Evolutionary conservation across 345 rosid genomes (phyloP), one percentile per base, ranked within the genome.

Genomic region (Carallia brachiata): DNA sequence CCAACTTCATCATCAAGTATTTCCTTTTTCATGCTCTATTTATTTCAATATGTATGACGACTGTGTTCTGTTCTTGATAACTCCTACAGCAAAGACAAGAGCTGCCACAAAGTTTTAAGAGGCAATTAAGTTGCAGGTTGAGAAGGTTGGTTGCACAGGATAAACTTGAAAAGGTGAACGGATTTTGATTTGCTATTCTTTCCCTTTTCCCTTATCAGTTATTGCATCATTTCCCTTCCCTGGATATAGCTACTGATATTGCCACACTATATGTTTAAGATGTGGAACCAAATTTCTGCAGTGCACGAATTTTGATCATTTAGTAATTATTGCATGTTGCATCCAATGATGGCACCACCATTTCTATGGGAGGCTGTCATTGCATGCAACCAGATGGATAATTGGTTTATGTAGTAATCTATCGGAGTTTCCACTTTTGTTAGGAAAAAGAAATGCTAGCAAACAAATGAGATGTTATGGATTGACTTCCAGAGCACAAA

Each of bases 111-210:
- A 88, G 83, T 70, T 89, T 89, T 78, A 89, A 86, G 82, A 91
- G 87, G 84, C 74, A 67, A 70, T 86, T 93, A 66, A 78, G 84
- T 72, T 74, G 96, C 72, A 88, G 86, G 84, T 79, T 91, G 84
- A 87, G 96, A 83, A 87, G 94, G 80, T 84, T 93, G 75, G 94
- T 87, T 75, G 69, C 70, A 15, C 87, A 82, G 80, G 90, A 83
- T 8, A 93, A 89, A 84, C 89, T 93, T 63, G 86, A 84, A 73
- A 89, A 88, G 97, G 94, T 93, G 70, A 80, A 71, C 65, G 71
- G 53, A 48, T 52, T 30, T 23, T 27, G 28, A 56, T 56, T 56
- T 13, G 31, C 32, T 7, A 30, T 56, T 12, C 60, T 7, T 19
- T 19, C 28, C 60, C 60, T 27, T 56, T 23, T 23, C 23, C 23